These are phyloP conservation scores for Microsporum canis DNA, from an alignment of 2,329 filamentous ascomycete genomes.

Conservation along the genomic window DNA sequence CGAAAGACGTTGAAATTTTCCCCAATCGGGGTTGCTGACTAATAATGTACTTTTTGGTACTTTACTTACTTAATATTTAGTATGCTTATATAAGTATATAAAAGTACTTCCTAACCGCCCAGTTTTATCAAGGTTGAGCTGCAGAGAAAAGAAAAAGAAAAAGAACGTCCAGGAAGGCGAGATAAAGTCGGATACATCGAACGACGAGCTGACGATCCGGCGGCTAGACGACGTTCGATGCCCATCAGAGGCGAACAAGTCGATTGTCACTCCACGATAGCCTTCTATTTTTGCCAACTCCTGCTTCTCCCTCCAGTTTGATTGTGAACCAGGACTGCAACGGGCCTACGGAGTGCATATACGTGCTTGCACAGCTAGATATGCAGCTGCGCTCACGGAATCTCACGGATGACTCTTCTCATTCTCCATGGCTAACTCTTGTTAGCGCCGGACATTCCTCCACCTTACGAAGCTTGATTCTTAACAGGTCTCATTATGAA, in stretches of 20 bases:
- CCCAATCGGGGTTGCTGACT: background rate
- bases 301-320: background rate
- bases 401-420: background rate
- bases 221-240: background rate
- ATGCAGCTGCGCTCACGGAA: background rate
- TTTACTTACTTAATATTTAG: background rate
- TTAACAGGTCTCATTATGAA: constrained; percentile 3
- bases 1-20: background rate
- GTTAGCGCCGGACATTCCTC: constrained; percentile 2
- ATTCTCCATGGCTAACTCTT: background rate
- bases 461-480: background rate
- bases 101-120: background rate
- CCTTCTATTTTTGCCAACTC: background rate
- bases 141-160: too few relatives aligned
- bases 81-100: background rate
- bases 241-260: background rate
- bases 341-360: background rate
- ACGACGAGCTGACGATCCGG: background rate
- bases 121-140: too few relatives aligned
- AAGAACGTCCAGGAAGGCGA: background rate
- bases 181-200: background rate
- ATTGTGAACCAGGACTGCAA: background rate
- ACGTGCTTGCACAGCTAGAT: background rate
- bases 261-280: background rate
- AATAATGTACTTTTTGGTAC: background rate